These are phyloP conservation scores for Acacia crassicarpa DNA, from an alignment of 306 rosid species.

Conservation along the genomic window DNA sequence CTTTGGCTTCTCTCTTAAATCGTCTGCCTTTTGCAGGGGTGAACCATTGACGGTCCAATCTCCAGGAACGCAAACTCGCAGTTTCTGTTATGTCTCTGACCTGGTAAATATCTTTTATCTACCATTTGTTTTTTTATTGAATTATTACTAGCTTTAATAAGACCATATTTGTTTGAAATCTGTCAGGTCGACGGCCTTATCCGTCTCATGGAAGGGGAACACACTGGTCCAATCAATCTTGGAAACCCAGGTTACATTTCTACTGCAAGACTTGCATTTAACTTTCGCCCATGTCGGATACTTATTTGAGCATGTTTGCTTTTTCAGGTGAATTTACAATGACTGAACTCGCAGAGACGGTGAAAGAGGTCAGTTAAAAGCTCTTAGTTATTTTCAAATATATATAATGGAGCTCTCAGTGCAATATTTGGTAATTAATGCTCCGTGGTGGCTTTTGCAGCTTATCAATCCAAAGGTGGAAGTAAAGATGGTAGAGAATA, in stretches of 20 bases:
- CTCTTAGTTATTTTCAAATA: constrained; percentile 9
- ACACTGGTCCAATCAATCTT: constrained; percentile 83
- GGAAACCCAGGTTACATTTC: constrained; percentile 80
- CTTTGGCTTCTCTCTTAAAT: not conserved
- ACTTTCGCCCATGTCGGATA: not conserved
- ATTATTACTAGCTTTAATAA: constrained; percentile 27
- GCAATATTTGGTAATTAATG: not conserved
- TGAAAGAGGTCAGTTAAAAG: constrained; percentile 75
- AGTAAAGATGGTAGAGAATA: constrained; percentile 75
- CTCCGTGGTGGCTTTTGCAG: constrained; percentile 41
- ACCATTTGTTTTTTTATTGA: constrained; percentile 9
- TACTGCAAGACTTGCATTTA: not conserved
- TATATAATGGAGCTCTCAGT: not conserved
- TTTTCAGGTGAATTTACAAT: constrained; percentile 92
- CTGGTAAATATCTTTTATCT: constrained; percentile 44
- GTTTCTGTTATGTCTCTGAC: constrained; percentile 84
- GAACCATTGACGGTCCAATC: constrained; percentile 79
- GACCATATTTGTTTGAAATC: constrained; percentile 14
- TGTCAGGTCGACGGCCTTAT: constrained; percentile 79
- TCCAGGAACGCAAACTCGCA: constrained; percentile 90
- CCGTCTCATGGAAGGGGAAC: constrained; percentile 74
- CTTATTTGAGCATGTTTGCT: constrained; percentile 2
- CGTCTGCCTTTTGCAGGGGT: constrained; percentile 51
- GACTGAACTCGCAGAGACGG: constrained; percentile 90
- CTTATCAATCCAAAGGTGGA: constrained; percentile 68